Percentiles rank a stretch among this genome's conserved stretches.
These are phyloP conservation scores for Yarrowia sp. DNA, from an alignment of 805 yeast species.

Conservation along the genomic window DNA sequence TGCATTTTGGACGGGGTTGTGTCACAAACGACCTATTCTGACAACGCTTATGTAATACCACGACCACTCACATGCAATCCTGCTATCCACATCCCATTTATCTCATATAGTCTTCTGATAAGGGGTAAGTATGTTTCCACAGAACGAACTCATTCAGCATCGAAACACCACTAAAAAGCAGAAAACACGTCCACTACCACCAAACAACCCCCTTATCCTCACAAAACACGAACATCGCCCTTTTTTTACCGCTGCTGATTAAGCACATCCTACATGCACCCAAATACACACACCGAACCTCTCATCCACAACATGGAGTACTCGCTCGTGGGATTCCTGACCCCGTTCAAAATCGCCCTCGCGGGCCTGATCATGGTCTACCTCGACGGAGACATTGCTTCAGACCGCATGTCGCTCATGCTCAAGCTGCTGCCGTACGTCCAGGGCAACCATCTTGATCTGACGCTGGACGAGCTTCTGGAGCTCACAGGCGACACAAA, in stretches of 20 bases:
- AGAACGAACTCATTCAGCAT: too few relatives aligned
- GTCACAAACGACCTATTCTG: not conserved
- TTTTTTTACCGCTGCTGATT: too few relatives aligned
- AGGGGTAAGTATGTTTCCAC: too few relatives aligned
- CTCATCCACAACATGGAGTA: not conserved
- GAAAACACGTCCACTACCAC: too few relatives aligned
- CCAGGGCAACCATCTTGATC: conserved; percentile 4
- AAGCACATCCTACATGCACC: too few relatives aligned
- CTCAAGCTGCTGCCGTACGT: conserved; percentile 28
- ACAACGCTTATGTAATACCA: not conserved
- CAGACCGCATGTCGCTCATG: conserved; percentile 34
- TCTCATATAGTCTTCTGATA: too few relatives aligned
- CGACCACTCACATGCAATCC: too few relatives aligned
- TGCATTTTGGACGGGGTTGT: not conserved
- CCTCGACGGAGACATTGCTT: conserved; percentile 30
- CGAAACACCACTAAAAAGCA: too few relatives aligned
- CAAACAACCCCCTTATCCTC: too few relatives aligned
- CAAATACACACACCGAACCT: not conserved
- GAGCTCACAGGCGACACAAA: not conserved
- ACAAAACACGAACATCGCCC: too few relatives aligned
- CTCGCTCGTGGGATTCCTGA: conserved; percentile 29
- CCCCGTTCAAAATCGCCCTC: conserved; percentile 35
- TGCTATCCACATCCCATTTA: too few relatives aligned
- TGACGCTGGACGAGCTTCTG: not conserved
- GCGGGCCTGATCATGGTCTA: conserved; percentile 30